Evolutionary conservation across 805 yeast species (phyloP).

Genomic region (Debaryomyces hansenii): DNA sequence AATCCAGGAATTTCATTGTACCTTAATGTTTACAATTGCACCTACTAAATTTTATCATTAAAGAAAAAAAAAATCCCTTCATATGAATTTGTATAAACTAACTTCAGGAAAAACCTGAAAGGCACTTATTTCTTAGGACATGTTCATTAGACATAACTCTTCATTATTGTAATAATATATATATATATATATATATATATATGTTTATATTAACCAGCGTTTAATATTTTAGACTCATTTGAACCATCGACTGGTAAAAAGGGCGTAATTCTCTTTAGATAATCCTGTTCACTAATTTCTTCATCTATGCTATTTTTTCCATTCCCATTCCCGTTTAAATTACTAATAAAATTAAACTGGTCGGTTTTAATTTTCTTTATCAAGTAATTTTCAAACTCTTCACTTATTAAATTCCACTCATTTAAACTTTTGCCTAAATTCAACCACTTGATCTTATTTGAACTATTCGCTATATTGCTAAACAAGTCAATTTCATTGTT

Average conservation of each 20-base stretch:
- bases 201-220: constrained; percentile 20
- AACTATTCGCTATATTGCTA: background rate
- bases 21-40: background rate
- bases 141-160: too few species aligned
- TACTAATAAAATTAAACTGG: constrained; percentile 15
- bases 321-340: background rate
- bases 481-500: constrained; percentile 3
- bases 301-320: constrained; percentile 2
- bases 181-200: background rate
- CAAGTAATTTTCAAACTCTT: constrained; percentile 47
- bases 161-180: too few species aligned
- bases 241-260: constrained; percentile 37
- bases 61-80: background rate
- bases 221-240: constrained; percentile 27
- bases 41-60: background rate
- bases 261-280: constrained; percentile 39
- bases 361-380: constrained; percentile 29
- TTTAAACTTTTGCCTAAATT: constrained; percentile 49
- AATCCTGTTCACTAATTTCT: constrained; percentile 29
- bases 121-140: too few species aligned
- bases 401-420: constrained; percentile 50
- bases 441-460: constrained; percentile 17
- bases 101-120: too few species aligned
- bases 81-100: too few species aligned
- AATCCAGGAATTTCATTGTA: background rate